These are phyloP conservation scores for Phytophthora citricola DNA, from an alignment of 352 stramenopile species.

Conservation along the genomic window DNA sequence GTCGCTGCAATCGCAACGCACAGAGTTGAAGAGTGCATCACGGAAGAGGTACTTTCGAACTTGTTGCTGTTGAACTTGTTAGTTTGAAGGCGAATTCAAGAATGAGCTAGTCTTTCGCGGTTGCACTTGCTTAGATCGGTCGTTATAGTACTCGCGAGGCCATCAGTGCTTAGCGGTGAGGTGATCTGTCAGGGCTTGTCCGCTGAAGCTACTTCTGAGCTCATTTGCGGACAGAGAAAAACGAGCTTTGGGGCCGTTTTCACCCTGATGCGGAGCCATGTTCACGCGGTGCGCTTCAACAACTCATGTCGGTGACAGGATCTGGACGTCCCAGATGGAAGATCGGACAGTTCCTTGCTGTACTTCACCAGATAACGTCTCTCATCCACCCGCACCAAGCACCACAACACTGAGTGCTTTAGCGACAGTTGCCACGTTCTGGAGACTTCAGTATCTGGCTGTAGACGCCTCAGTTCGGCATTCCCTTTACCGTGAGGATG, in stretches of 20 bases:
- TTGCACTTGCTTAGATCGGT: not conserved
- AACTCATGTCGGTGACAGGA: conserved; percentile 18
- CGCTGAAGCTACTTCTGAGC: conserved; percentile 25
- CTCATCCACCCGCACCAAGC: conserved; percentile 10
- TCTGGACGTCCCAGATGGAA: conserved; percentile 34
- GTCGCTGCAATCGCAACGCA: conserved; percentile 9
- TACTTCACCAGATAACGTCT: conserved; percentile 4
- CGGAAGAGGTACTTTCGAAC: not conserved
- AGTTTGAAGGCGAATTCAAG: conserved; percentile 22
- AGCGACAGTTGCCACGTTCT: conserved; percentile 13
- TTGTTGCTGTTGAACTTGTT: conserved; percentile 27
- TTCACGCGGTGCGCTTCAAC: conserved; percentile 15
- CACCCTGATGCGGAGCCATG: conserved; percentile 15
- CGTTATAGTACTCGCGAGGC: not conserved
- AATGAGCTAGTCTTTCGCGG: conserved; percentile 20
- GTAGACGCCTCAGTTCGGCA: not conserved
- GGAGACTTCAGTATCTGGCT: conserved; percentile 16
- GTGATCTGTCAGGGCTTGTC: conserved; percentile 6
- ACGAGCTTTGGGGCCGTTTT: conserved; percentile 10
- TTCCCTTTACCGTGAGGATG: conserved; percentile 16
- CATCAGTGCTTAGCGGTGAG: not conserved
- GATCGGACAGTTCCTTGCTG: conserved; percentile 22
- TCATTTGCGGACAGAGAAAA: conserved; percentile 25
- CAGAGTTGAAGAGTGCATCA: conserved; percentile 25
- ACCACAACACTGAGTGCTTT: conserved; percentile 18